These are phyloP conservation scores for Backusella australiensis DNA, from an alignment of 192 early-diverging fungal genomes.

Conservation along the genomic window DNA sequence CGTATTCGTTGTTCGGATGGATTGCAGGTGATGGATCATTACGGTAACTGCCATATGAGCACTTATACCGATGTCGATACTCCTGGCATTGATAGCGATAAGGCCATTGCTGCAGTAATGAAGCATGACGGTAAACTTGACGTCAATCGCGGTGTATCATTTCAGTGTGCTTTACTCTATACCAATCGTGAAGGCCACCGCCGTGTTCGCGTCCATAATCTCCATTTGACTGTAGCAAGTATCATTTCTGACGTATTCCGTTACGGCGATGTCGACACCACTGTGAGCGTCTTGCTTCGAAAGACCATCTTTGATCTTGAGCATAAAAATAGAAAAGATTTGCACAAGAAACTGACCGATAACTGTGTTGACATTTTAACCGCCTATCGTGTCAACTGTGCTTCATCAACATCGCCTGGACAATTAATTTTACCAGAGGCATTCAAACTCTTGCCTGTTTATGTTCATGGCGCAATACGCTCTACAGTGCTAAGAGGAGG, in stretches of 20 bases:
- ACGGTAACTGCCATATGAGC: constrained; percentile 94
- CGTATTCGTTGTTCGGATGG: constrained; percentile 90
- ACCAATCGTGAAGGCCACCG: constrained; percentile 89
- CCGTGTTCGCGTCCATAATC: constrained; percentile 90
- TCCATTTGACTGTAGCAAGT: constrained; percentile 75
- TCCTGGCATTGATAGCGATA: constrained; percentile 86
- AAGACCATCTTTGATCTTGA: constrained; percentile 38
- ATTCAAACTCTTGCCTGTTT: constrained; percentile 92
- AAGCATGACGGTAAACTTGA: constrained; percentile 93
- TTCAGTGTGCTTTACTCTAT: constrained; percentile 96
- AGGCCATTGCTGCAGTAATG: constrained; percentile 82
- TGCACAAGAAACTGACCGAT: constrained; percentile 85
- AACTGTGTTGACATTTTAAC: constrained; percentile 87
- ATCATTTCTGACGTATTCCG: constrained; percentile 87
- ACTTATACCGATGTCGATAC: constrained; percentile 93
- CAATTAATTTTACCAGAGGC: constrained; percentile 97
- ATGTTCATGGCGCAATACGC: constrained; percentile 82
- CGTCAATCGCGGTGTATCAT: constrained; percentile 77
- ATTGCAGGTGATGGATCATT: constrained; percentile 83
- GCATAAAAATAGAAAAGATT: constrained; percentile 42
- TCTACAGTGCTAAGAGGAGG: constrained; percentile 76
- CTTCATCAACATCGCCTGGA: constrained; percentile 86
- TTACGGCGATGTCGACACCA: constrained; percentile 89
- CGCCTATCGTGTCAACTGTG: constrained; percentile 91
- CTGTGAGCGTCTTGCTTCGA: constrained; percentile 83